These are phyloP conservation scores for Grosmannia huntii DNA, from an alignment of 2,329 filamentous ascomycete species.

Conservation along the genomic window DNA sequence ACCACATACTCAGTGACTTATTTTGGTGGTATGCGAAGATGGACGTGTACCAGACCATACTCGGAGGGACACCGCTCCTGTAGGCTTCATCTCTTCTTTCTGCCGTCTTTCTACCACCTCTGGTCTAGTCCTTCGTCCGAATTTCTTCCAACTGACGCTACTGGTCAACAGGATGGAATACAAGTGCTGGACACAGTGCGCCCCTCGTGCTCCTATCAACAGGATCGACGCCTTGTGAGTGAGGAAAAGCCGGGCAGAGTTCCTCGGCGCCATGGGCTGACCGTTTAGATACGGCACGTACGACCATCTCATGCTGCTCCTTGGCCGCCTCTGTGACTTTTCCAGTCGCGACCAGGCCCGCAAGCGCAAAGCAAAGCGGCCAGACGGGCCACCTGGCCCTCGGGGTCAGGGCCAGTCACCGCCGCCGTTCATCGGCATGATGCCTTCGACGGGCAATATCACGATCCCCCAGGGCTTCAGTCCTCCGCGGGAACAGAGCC, in stretches of 20 bases:
- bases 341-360: conserved; percentile 62
- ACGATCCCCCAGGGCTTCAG: conserved; percentile 41
- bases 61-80: conserved; percentile 78
- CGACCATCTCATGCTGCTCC: conserved; percentile 73
- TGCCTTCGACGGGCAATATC: conserved; percentile 38
- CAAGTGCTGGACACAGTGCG: conserved; percentile 71
- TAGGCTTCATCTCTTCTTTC: conserved; percentile 34
- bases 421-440: conserved; percentile 40
- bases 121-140: conserved; percentile 2
- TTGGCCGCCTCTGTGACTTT: conserved; percentile 71
- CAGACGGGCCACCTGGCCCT: conserved; percentile 3
- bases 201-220: conserved; percentile 70
- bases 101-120: conserved; percentile 3
- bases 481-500: conserved; percentile 29
- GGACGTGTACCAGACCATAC: conserved; percentile 79
- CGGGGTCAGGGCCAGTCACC: conserved; percentile 21
- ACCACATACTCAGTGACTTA: conserved; percentile 70
- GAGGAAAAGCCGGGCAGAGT: neutral
- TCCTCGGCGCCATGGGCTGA: neutral
- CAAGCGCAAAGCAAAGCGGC: conserved; percentile 56
- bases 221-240: conserved; percentile 58
- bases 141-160: neutral
- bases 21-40: conserved; percentile 97
- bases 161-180: conserved; percentile 54
- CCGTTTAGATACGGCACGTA: conserved; percentile 60